Conservation (phyloP, 169 alveolate genomes). For the Eimeria praecox region DNA sequence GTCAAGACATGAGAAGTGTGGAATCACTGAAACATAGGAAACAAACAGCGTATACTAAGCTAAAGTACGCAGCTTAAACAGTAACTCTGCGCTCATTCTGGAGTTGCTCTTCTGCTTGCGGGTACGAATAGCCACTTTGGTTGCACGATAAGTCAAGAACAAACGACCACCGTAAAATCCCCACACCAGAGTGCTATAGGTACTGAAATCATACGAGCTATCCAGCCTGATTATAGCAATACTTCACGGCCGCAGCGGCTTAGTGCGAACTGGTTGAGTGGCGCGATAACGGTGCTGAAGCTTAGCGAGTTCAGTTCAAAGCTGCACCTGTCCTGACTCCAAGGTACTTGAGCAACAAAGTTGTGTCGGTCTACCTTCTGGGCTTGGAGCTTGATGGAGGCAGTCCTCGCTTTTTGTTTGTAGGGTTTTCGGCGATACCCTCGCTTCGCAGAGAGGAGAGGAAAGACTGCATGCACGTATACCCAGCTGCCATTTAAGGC, state of each 20-base stretch:
- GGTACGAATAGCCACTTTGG: neutral
- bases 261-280: neutral
- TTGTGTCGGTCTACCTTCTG: slow-evolving; percentile 2
- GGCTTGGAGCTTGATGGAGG: neutral
- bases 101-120: neutral
- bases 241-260: neutral
- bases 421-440: neutral
- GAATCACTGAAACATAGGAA: neutral
- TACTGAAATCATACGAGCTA: neutral
- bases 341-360: neutral
- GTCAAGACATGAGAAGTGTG: too few relatives aligned
- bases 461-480: neutral
- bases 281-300: neutral
- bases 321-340: neutral
- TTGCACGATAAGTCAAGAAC: neutral
- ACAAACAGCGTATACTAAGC: neutral
- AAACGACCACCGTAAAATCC: neutral
- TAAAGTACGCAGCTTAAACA: neutral
- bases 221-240: neutral
- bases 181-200: neutral
- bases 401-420: neutral
- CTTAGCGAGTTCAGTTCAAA: neutral
- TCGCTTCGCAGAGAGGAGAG: neutral
- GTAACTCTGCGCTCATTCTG: neutral
- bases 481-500: neutral